Evolutionary conservation across 345 rosid species (phyloP), one percentile per base, ranked within the genome.

Genomic region (Citrus hindsii): DNA sequence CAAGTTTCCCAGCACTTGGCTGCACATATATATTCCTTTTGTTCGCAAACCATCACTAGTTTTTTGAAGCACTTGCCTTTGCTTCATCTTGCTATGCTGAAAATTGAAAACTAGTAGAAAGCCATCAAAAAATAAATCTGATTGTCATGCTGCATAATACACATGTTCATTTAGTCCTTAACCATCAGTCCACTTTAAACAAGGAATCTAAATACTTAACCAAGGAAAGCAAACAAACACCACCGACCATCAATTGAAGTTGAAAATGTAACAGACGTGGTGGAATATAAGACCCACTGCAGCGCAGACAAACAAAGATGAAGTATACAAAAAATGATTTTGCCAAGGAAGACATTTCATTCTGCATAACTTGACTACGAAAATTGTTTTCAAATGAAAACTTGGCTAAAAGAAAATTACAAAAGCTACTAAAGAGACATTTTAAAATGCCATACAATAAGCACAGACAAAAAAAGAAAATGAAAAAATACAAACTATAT

Each of bases 401-500:
- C 77, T 75, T 76, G 72, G 62, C 53, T 40, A 21, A 67, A 76
- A 64, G 67, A 69, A 75, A 75, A 65, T 74, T 40, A 71, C 80
- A 75, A 72, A 56, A 63, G 58, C 59, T 66, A 40, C 51, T 28
- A 73, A 72, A 77, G 27, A 28, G 35, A 53, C 65, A 67, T 35
- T 46, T 48, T 27, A 56, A 42, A 58, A 59, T 27, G 24, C 35
- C 53, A 42, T 56, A 76, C 32, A 42, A 67, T 30, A 22, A 32
- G 71, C 60, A 30, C 6, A 21, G 51, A 75, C 7, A 27, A 2
- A 16, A 42, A 30, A n/a, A n/a, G n/a, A n/a, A n/a, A n/a, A n/a
- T n/a, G n/a, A n/a, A n/a, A n/a, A 68, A 58, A 76, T 56, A 16
- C 64, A 16, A 79, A 40, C 56, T 21, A 6, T 48, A 16, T 19